Evolutionary conservation across 495 filamentous ascomycete species (phyloP).

Genomic region (Hypoxylon fragiforme): DNA sequence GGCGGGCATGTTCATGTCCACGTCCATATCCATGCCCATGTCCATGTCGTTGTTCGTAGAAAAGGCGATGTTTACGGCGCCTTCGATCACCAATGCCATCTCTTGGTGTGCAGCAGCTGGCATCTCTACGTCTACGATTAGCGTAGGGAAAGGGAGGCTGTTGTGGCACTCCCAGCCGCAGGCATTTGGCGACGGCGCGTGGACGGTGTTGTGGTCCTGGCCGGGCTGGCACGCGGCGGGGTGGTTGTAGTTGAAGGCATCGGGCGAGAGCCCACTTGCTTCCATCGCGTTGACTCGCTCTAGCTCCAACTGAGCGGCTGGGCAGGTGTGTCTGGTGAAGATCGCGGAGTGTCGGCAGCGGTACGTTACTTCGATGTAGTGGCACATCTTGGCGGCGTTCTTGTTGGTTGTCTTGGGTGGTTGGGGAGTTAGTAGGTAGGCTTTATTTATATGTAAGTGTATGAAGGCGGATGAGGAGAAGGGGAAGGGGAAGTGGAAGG

Average conservation of each 20-base stretch:
- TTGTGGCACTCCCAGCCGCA: conserved; percentile 32
- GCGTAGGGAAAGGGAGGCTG: neutral
- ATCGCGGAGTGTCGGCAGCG: conserved; percentile 37
- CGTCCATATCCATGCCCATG: neutral
- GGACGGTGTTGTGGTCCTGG: conserved; percentile 19
- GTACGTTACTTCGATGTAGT: conserved; percentile 27
- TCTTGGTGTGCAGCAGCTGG: neutral
- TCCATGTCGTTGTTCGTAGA: no score
- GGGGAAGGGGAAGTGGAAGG: no score
- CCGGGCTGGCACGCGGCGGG: conserved; percentile 30
- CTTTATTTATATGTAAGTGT: neutral
- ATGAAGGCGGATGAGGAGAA: no score
- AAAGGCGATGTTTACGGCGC: no score
- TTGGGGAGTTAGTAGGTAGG: neutral
- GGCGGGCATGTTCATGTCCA: neutral
- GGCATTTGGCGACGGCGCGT: neutral
- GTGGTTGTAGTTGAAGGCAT: conserved; percentile 35
- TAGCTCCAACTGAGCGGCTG: conserved; percentile 25
- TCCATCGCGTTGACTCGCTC: conserved; percentile 31
- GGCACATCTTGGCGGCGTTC: conserved; percentile 31
- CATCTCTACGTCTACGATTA: neutral
- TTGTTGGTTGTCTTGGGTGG: neutral
- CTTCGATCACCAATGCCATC: neutral
- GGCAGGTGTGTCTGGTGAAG: conserved; percentile 31
- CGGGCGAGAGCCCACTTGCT: neutral